Conservation (phyloP, 108 stramenopile genomes). For the Hondaea fermentalgiana region DNA sequence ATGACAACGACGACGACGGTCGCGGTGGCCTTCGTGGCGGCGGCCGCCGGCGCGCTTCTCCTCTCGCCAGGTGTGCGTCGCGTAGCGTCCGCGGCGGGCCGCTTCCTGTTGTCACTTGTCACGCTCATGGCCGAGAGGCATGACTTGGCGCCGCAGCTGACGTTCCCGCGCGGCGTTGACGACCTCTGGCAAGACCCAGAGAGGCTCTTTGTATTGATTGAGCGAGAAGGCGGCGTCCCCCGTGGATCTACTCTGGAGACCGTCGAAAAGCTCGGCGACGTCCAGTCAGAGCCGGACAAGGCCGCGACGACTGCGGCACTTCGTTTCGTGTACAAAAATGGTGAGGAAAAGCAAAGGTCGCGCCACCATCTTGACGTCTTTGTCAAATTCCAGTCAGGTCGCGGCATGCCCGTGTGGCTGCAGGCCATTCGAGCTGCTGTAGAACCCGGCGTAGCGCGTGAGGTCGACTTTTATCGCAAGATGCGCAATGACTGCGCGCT, state of each 20-base stretch:
- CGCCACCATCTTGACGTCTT: not conserved
- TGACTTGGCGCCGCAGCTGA: not conserved
- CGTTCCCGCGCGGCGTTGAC: not conserved
- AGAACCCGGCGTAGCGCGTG: not conserved
- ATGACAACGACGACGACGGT: too few species aligned
- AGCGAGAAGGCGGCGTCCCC: not conserved
- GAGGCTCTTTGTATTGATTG: not conserved
- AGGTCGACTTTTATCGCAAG: not conserved
- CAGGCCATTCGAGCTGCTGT: not conserved
- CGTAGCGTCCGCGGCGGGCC: too few species aligned
- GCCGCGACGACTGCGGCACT: not conserved
- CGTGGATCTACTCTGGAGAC: not conserved
- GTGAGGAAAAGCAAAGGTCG: not conserved
- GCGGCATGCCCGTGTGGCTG: not conserved
- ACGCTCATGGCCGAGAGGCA: too few species aligned
- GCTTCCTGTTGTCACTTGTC: too few species aligned
- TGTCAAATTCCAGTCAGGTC: not conserved
- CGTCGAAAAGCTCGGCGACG: not conserved
- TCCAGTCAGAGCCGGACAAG: slow-evolving; percentile 9
- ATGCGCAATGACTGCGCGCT: not conserved
- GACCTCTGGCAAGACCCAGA: not conserved
- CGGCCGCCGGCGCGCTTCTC: too few species aligned
- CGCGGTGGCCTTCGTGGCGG: too few species aligned
- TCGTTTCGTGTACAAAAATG: not conserved
- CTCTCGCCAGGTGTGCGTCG: too few species aligned